A percentile compares a stretch with the other conserved stretches of the same genome.
Evolutionary conservation across 192 early-diverging fungal species (phyloP).

Genomic region (Backusella tarrabulga): DNA sequence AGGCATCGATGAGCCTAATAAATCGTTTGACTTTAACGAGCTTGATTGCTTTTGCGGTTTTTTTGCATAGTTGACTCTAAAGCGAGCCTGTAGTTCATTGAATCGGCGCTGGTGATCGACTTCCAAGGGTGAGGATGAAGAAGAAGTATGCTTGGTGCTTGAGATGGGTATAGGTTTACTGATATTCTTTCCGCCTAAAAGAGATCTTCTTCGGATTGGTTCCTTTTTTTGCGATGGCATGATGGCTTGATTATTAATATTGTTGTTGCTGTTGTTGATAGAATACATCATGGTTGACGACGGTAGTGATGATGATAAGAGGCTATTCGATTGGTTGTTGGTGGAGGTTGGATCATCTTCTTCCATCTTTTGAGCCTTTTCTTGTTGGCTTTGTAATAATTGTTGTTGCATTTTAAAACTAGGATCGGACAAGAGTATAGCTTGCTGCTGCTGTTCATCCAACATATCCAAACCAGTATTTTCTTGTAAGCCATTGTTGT

Average conservation of each 20-base stretch:
- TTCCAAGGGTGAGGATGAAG: constrained; percentile 11
- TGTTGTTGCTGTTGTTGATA: neutral
- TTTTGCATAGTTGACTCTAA: constrained; percentile 29
- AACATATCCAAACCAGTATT: neutral
- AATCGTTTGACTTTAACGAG: neutral
- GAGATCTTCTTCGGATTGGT: neutral
- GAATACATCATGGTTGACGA: constrained; percentile 3
- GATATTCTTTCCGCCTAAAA: constrained; percentile 4
- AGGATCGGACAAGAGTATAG: constrained; percentile 25
- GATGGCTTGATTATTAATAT: neutral
- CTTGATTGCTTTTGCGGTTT: constrained; percentile 6
- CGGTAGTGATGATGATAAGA: neutral
- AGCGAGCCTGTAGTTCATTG: constrained; percentile 32
- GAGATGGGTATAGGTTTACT: constrained; percentile 11
- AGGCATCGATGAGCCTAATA: neutral
- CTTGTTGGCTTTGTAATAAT: constrained; percentile 17
- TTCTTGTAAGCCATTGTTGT: neutral
- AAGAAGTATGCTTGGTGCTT: neutral
- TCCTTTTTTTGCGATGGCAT: neutral
- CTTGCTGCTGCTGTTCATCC: constrained; percentile 12
- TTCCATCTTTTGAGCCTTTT: constrained; percentile 4
- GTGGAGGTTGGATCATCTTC: constrained; percentile 8
- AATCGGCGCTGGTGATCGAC: constrained; percentile 33
- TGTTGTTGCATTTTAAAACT: constrained; percentile 22
- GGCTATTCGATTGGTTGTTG: neutral